These are phyloP conservation scores for Blastocystis sp. DNA, from an alignment of 352 stramenopile species.

Conservation along the genomic window DNA sequence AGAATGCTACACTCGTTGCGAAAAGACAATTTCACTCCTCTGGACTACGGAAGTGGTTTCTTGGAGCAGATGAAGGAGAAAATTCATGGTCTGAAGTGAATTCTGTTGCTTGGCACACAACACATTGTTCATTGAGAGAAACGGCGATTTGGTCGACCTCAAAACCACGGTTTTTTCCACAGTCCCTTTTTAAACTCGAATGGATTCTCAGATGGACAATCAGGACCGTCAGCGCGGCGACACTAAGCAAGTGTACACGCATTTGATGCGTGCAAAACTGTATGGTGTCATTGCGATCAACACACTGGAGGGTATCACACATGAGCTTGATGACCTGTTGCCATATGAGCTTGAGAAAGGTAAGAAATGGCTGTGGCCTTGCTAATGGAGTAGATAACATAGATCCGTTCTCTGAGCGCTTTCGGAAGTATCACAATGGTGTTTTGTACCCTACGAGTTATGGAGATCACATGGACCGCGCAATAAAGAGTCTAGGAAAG, in stretches of 20 bases:
- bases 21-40: background rate
- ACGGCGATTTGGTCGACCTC: background rate
- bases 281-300: slow-evolving; percentile 54
- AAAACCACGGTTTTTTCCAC: background rate
- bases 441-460: slow-evolving; percentile 50
- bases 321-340: slow-evolving; percentile 36
- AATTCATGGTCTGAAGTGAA: background rate
- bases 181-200: slow-evolving; percentile 14
- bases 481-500: slow-evolving; percentile 55
- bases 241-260: slow-evolving; percentile 27
- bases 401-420: slow-evolving; percentile 31
- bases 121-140: background rate
- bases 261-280: slow-evolving; percentile 50
- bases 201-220: slow-evolving; percentile 1
- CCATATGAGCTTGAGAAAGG: slow-evolving; percentile 43
- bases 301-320: slow-evolving; percentile 38
- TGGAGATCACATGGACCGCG: slow-evolving; percentile 55
- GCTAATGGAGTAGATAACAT: slow-evolving; percentile 45
- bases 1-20: slow-evolving; percentile 47
- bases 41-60: background rate
- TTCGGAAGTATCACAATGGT: slow-evolving; percentile 51
- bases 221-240: background rate
- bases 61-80: slow-evolving; percentile 13
- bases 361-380: background rate
- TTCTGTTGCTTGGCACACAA: background rate